phyloP scores from a whole-genome alignment of 176 grass and related monocot species.

The Chloris gayana region DNA sequence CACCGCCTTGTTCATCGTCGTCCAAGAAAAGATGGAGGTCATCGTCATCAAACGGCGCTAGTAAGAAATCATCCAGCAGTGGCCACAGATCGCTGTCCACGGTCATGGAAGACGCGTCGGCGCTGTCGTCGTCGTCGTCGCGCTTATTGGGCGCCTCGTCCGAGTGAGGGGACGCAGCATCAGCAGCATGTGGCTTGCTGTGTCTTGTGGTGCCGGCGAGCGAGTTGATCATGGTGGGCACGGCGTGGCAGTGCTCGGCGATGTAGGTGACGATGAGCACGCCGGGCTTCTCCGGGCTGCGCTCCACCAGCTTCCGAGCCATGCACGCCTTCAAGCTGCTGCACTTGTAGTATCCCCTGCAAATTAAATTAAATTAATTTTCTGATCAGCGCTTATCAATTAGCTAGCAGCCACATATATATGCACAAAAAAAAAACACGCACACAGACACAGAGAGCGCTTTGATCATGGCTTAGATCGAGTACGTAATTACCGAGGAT shows the following conservation, averaged over 20 bases:
- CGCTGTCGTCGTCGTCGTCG: slow-evolving; percentile 50
- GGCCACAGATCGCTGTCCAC: slow-evolving; percentile 35
- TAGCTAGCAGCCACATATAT: no score
- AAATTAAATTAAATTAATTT: not conserved
- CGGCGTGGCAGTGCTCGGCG: slow-evolving; percentile 85
- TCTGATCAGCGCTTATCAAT: no score
- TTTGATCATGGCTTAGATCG: no score
- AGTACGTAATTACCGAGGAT: slow-evolving; percentile 55
- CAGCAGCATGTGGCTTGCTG: slow-evolving; percentile 27
- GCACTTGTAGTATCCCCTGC: slow-evolving; percentile 91
- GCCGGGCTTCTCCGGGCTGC: slow-evolving; percentile 62
- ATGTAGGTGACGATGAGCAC: slow-evolving; percentile 86
- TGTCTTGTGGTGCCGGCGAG: slow-evolving; percentile 64
- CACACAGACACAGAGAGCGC: no score
- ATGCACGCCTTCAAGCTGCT: slow-evolving; percentile 84
- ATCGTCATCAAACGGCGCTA: slow-evolving; percentile 29
- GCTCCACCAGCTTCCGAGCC: slow-evolving; percentile 89
- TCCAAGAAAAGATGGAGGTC: slow-evolving; percentile 8
- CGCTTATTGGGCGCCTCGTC: not conserved
- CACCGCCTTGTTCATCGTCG: not conserved
- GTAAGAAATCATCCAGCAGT: slow-evolving; percentile 30
- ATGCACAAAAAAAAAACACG: no score
- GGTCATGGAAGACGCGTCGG: slow-evolving; percentile 23
- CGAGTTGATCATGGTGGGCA: slow-evolving; percentile 62
- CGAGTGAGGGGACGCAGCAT: not conserved